Conservation (phyloP, 1,284 basidiomycete species). For the Sutorius eximius region DNA sequence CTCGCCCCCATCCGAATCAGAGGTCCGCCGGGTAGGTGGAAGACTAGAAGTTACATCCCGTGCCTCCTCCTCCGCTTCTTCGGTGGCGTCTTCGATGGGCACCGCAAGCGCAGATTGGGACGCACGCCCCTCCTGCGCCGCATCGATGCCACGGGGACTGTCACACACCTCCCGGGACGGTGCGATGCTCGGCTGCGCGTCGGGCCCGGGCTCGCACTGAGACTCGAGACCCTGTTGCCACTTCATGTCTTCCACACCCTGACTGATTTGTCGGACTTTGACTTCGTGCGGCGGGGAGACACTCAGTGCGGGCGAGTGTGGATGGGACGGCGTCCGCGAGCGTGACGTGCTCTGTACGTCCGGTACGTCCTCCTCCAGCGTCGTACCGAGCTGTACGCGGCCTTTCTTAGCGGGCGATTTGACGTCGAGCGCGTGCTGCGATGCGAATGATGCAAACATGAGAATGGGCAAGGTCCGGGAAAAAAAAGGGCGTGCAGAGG, state of each 20-base stretch:
- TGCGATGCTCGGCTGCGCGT: conserved; percentile 3
- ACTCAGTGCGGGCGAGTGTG: conserved; percentile 42
- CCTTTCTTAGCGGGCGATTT: conserved; percentile 73
- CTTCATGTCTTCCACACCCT: conserved; percentile 71
- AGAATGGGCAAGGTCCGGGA: conserved; percentile 8
- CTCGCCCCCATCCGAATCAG: conserved; percentile 40
- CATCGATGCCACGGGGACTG: conserved; percentile 12
- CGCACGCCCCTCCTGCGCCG: conserved; percentile 11
- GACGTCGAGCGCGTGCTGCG: conserved; percentile 50
- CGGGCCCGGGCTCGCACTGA: conserved; percentile 14
- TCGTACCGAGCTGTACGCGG: conserved; percentile 56
- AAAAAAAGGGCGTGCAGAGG: conserved; percentile 11
- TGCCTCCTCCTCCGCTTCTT: conserved; percentile 24
- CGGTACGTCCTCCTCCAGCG: conserved; percentile 55
- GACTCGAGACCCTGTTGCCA: conserved; percentile 48
- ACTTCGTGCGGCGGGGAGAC: conserved; percentile 71
- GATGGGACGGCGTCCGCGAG: conserved; percentile 44
- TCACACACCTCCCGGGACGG: conserved; percentile 13
- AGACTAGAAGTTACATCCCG: conserved; percentile 31
- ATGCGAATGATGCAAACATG: conserved; percentile 11
- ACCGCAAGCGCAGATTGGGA: conserved; percentile 14
- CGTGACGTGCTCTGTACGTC: conserved; percentile 33
- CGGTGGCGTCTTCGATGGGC: conserved; percentile 23
- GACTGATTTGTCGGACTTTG: conserved; percentile 73
- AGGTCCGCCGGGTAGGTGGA: conserved; percentile 29